Base-by-base conservation (phyloP, 78 protist genomes). In the Dictyostelium firmibasis region DNA sequence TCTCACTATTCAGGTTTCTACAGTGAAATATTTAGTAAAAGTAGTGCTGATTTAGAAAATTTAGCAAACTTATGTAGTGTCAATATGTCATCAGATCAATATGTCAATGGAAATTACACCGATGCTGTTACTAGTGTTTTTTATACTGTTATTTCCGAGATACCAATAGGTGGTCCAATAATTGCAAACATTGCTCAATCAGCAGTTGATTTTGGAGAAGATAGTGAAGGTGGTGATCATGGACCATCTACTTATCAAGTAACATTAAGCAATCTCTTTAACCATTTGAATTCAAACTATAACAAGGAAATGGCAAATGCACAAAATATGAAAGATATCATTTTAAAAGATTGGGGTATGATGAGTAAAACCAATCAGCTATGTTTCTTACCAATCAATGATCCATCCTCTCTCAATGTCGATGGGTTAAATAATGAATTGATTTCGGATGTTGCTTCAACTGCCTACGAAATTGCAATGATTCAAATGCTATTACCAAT, bases 401-500 rank as follows among this genome's bases (percentile, higher is more conserved):
- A 25, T 36, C 86, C 86, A 25, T 18, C 57, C 0, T 81, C 86
- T 13, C 33, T 81, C 23, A 33, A 44, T 18, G 13, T 81, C 9
- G 29, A 16, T 29, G 86, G 69, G 16, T 25, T 64, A 64, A 2
- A 25, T 2, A 8, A 8, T 64, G 33, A 23, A 64, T 6, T 20
- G 4, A 23, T 25, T 25, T 64, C 31, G 9, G 31, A 64, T 64
- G 74, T 64, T 64, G 41, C 76, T 10, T n/a, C 62, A 5, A 5
- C 2, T 14, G 86, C 67, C 9, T 57, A 81, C 31, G 86, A 81
- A 27, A 47, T 33, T n/a, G 27, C 86, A 81, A 31, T 81, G 18
- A 29, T 81, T 31, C 86, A 81, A 81, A 57, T 81, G 50, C 35
- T 81, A 47, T n/a, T 81, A n/a, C 86, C 86, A 81, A 31, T 75